A percentile compares a stretch with the other conserved stretches of the same genome.
These are phyloP conservation scores for Paxillus involutus DNA, from an alignment of 768 basidiomycete genomes.

Conservation along the genomic window DNA sequence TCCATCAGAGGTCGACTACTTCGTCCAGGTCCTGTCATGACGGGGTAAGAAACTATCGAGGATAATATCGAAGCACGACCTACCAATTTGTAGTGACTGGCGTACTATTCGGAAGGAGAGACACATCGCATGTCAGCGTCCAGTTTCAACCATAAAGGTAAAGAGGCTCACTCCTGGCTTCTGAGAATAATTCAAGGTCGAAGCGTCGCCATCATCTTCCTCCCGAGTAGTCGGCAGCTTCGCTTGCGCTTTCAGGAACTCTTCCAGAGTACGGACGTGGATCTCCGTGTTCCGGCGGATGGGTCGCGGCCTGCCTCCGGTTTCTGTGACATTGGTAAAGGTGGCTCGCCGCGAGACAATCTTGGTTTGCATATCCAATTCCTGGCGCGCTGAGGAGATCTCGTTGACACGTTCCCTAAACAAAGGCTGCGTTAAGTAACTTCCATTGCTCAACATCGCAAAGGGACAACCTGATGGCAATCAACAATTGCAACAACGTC, in stretches of 20 bases:
- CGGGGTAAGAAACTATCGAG: not conserved
- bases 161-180: conserved; percentile 14
- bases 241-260: not conserved
- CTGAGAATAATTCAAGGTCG: conserved; percentile 12
- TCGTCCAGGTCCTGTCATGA: conserved; percentile 23
- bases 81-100: conserved; percentile 25
- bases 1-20: conserved; percentile 15
- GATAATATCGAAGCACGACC: not conserved
- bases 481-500: conserved; percentile 22
- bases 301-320: conserved; percentile 3
- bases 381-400: conserved; percentile 16
- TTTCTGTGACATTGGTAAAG: not conserved
- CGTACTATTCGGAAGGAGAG: conserved; percentile 12
- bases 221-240: not conserved
- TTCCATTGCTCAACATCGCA: not conserved
- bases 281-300: conserved; percentile 15
- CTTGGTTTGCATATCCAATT: conserved; percentile 1
- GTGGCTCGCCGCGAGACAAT: conserved; percentile 14
- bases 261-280: conserved; percentile 3
- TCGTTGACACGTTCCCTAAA: conserved; percentile 16
- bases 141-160: not conserved
- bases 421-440: not conserved
- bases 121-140: not conserved
- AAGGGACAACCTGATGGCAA: conserved; percentile 21
- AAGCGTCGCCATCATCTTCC: not conserved